phyloP scores from a whole-genome alignment of 2,329 filamentous ascomycete species.

The Leptographium lundbergii region DNA sequence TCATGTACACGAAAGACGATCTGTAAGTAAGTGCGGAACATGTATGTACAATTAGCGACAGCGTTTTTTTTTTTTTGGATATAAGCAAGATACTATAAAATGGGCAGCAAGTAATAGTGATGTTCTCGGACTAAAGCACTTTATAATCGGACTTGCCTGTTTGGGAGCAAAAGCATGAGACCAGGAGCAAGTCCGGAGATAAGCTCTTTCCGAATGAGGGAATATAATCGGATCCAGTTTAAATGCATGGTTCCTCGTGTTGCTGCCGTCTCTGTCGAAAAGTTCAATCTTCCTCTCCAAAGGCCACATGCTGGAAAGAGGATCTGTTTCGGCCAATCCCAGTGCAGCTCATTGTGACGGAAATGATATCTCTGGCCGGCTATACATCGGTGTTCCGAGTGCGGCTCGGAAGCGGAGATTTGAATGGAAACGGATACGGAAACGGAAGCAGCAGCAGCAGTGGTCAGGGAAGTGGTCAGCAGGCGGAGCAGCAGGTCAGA shows the following conservation, averaged over 20 bases:
- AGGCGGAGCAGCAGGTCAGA: not conserved
- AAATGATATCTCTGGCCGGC: slow-evolving; percentile 1
- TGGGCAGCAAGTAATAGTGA: not conserved
- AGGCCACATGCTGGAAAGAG: not conserved
- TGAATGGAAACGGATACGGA: not conserved
- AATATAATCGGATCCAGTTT: not conserved
- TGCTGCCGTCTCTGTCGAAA: not conserved
- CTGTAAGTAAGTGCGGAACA: not conserved
- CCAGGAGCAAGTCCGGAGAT: not conserved
- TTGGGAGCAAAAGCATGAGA: not conserved
- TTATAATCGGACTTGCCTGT: not conserved
- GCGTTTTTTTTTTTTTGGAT: not conserved
- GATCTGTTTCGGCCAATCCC: not conserved
- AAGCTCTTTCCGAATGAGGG: not conserved
- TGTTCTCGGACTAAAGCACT: too few species aligned
- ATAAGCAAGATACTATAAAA: not conserved
- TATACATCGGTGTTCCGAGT: slow-evolving; percentile 14
- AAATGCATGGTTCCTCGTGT: too few species aligned
- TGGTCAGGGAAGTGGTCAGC: not conserved
- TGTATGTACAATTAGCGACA: not conserved
- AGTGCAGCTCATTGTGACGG: not conserved
- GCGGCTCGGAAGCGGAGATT: not conserved
- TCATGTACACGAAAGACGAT: not conserved
- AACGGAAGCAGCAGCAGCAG: not conserved
- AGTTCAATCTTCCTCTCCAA: too few species aligned